Percentiles rank a stretch among this genome's conserved stretches.
Conservation (phyloP, 2,329 filamentous ascomycete genomes). For the Penicillium aurantiogriseum region DNA sequence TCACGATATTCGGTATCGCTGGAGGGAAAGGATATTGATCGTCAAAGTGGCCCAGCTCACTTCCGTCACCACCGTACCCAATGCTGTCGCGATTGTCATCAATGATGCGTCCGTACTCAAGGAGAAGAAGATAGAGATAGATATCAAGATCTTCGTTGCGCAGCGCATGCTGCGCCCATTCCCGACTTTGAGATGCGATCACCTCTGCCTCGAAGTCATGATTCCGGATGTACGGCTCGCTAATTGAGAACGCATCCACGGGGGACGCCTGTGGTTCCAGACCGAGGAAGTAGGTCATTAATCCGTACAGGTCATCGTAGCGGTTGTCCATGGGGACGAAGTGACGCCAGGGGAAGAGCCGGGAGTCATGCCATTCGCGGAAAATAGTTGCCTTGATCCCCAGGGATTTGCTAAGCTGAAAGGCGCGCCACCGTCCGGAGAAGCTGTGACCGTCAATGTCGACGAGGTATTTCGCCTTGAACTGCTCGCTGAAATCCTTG, state of each 20-base stretch:
- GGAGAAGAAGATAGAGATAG: slow-evolving; percentile 38
- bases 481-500: slow-evolving; percentile 35
- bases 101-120: slow-evolving; percentile 62
- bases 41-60: slow-evolving; percentile 19
- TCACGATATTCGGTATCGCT: slow-evolving; percentile 8
- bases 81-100: slow-evolving; percentile 62
- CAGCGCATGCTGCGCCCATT: slow-evolving; percentile 40
- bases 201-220: slow-evolving; percentile 36
- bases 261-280: slow-evolving; percentile 19
- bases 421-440: slow-evolving; percentile 43
- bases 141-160: slow-evolving; percentile 62
- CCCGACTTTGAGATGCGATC: slow-evolving; percentile 35
- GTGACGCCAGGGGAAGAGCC: slow-evolving; percentile 52
- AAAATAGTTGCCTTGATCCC: slow-evolving; percentile 56
- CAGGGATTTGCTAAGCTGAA: slow-evolving; percentile 48
- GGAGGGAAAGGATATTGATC: slow-evolving; percentile 12
- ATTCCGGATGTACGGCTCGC: slow-evolving; percentile 26
- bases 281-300: slow-evolving; percentile 53
- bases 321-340: slow-evolving; percentile 55
- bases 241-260: slow-evolving; percentile 7
- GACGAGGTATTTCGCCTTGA: slow-evolving; percentile 38
- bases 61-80: slow-evolving; percentile 50
- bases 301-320: slow-evolving; percentile 50
- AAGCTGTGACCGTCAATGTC: slow-evolving; percentile 45
- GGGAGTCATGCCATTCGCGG: slow-evolving; percentile 55